A percentile compares a stretch with the other conserved stretches of the same genome.
Evolutionary conservation across 495 filamentous ascomycete genomes (phyloP).

Genomic region (Talaromyces proteolyticus): DNA sequence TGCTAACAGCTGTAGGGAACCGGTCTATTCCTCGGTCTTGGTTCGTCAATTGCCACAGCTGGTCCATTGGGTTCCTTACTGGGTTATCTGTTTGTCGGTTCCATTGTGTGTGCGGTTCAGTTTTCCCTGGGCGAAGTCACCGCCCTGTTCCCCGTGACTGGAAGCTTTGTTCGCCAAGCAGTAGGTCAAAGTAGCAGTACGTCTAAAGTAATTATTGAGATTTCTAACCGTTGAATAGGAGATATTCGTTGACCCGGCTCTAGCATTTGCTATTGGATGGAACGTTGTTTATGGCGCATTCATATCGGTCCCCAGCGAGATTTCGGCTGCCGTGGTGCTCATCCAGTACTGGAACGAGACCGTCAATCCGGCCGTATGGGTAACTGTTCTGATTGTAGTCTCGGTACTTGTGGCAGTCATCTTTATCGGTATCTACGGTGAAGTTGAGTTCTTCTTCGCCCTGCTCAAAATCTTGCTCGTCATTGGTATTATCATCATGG

Average conservation of each 20-base stretch:
- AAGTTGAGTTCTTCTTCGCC: constrained; percentile 37
- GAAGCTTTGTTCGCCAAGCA: constrained; percentile 49
- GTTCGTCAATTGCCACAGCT: constrained; percentile 48
- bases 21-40: constrained; percentile 57
- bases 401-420: constrained; percentile 51
- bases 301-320: constrained; percentile 60
- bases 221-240: too few species aligned
- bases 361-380: constrained; percentile 45
- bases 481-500: constrained; percentile 46
- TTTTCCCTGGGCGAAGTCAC: constrained; percentile 37
- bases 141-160: constrained; percentile 35
- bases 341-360: constrained; percentile 56
- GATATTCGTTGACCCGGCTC: constrained; percentile 45
- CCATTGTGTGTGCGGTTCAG: constrained; percentile 34
- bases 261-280: constrained; percentile 59
- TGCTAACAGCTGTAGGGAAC: constrained; percentile 35
- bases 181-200: too few species aligned
- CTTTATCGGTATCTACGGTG: constrained; percentile 41
- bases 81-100: constrained; percentile 35
- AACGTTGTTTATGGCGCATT: constrained; percentile 44
- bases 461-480: constrained; percentile 44
- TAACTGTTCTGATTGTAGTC: constrained; percentile 50
- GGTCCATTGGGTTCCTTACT: constrained; percentile 58
- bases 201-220: too few species aligned
- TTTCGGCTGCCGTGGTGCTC: constrained; percentile 54